Base-by-base conservation (phyloP, 257 asterid species). In the Forsythia suspensa region DNA sequence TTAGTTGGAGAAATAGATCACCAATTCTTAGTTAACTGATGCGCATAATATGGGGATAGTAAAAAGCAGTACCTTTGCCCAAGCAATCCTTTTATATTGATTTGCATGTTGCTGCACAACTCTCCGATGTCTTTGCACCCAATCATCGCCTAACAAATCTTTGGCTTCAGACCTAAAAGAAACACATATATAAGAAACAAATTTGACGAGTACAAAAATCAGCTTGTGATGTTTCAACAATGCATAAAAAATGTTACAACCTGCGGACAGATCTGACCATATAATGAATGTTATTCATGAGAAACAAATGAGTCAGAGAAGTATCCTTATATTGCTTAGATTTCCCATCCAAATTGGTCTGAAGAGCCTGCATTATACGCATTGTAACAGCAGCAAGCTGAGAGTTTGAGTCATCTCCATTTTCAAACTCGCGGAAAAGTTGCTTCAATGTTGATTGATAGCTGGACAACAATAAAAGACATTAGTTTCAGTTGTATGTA, bases 261-360 rank as follows among this genome's bases (percentile, higher is more conserved):
- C 98, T 96, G 88, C 99, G 95, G 52, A 96, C 98, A 12, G 99
- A 96, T 96, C 99, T 90, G 93, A 96, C 98, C 96, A 96, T 96
- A 81, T 96, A 96, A 82, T 96, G 99, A 73, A 94, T 94, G 86
- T 96, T 96, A 74, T 96, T 96, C 99, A 96, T 96, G 6, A 96
- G 96, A 85, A 96, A 96, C 87, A 96, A 88, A 82, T 90, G 93
- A 83, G 97, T 94, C 74, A 92, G 90, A 76, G 98, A 86, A 73
- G 86, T 38, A 77, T 96, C 99, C 82, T 89, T 91, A 82, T 96
- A 96, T 84, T 96, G 98, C 91, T 91, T 94, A 75, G 99, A 94
- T 90, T 96, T 96, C 78, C 98, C 99, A 82, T 96, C 99, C 91
- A 96, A 89, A 86, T 96, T 96, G 82, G 89, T 90, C 81, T 96